Evolutionary conservation across 2,329 filamentous ascomycete genomes (phyloP).

Genomic region (Aspergillus awamori): DNA sequence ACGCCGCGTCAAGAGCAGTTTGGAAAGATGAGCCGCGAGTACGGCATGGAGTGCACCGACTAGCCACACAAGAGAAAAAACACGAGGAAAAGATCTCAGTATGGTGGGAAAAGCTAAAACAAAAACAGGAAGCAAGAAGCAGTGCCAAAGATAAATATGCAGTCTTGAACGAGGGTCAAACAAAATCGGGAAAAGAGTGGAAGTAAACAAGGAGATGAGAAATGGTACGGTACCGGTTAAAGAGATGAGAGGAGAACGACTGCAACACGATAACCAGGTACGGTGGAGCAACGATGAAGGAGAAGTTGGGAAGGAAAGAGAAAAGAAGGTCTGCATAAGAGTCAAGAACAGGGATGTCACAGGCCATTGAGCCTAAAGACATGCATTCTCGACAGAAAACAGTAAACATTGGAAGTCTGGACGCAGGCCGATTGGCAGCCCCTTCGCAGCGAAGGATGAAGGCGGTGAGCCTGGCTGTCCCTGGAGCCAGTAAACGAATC

Average conservation of each 20-base stretch:
- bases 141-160: too few species aligned
- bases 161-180: too few species aligned
- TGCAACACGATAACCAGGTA: slow-evolving; percentile 13
- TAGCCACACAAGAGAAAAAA: background rate
- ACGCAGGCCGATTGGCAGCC: slow-evolving; percentile 11
- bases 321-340: slow-evolving; percentile 19
- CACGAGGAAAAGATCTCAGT: background rate
- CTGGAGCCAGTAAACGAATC: too few species aligned
- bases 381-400: slow-evolving; percentile 19
- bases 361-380: slow-evolving; percentile 22
- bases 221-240: slow-evolving; percentile 16
- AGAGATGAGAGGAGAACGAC: slow-evolving; percentile 9
- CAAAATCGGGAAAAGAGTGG: too few species aligned
- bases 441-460: slow-evolving; percentile 19
- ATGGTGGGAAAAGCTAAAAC: background rate
- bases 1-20: background rate
- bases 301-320: slow-evolving; percentile 9
- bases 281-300: slow-evolving; percentile 8
- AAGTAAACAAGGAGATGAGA: slow-evolving; percentile 16
- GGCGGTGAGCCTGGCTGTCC: too few species aligned
- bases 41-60: background rate
- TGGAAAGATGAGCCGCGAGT: slow-evolving; percentile 2
- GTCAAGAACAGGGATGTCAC: slow-evolving; percentile 22
- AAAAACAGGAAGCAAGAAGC: background rate
- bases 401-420: slow-evolving; percentile 18